Conservation (phyloP, 2,329 filamentous ascomycete species). For the Fonsecaea monophora region DNA sequence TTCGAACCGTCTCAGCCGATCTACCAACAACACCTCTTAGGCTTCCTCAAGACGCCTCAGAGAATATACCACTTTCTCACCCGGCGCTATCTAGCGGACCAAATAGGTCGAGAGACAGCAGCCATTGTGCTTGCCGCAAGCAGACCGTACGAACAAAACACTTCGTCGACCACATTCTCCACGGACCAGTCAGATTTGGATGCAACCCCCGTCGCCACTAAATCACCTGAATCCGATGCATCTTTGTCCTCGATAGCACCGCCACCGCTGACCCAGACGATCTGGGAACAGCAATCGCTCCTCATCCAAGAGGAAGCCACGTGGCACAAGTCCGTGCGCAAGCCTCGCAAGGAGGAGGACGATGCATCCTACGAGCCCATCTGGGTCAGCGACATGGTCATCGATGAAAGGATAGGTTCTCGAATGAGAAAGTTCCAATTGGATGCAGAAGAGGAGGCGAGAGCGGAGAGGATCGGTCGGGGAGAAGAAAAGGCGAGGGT, state of each 20-base stretch:
- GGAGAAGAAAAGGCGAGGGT: slow-evolving; percentile 66
- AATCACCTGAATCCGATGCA: slow-evolving; percentile 58
- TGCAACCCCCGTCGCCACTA: slow-evolving; percentile 42
- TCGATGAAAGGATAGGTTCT: slow-evolving; percentile 76
- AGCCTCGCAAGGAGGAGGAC: slow-evolving; percentile 57
- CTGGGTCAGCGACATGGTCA: slow-evolving; percentile 75
- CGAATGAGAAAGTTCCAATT: slow-evolving; percentile 84
- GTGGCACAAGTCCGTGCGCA: slow-evolving; percentile 82
- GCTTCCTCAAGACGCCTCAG: slow-evolving; percentile 87
- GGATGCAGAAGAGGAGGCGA: slow-evolving; percentile 70
- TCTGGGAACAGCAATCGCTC: slow-evolving; percentile 68
- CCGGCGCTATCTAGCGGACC: slow-evolving; percentile 79
- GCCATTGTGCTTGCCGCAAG: slow-evolving; percentile 72
- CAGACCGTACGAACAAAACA: slow-evolving; percentile 49
- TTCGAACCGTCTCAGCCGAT: slow-evolving; percentile 77
- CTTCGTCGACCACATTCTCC: slow-evolving; percentile 35
- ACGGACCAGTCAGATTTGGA: slow-evolving; percentile 26
- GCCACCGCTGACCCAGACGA: slow-evolving; percentile 43
- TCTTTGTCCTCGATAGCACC: slow-evolving; percentile 41
- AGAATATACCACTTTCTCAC: slow-evolving; percentile 88
- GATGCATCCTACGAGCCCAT: slow-evolving; percentile 66
- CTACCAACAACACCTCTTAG: slow-evolving; percentile 85
- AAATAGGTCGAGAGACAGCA: slow-evolving; percentile 85
- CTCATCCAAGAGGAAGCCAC: slow-evolving; percentile 76
- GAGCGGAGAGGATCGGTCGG: slow-evolving; percentile 67